Evolutionary conservation across 208 protist species (phyloP).

Genomic region (Angomonas deanei): DNA sequence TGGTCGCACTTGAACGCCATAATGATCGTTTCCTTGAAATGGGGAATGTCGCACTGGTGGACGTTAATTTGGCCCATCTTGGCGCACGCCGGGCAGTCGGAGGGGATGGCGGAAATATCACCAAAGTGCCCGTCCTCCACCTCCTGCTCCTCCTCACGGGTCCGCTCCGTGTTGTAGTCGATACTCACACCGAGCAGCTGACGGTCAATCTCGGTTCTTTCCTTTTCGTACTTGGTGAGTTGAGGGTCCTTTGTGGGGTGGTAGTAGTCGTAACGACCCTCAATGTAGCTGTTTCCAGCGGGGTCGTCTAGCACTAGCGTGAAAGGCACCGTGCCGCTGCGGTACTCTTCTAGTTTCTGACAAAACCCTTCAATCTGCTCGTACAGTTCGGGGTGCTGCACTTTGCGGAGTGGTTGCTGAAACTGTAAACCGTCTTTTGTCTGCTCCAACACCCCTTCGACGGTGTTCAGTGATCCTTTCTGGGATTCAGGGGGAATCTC

Average conservation of each 20-base stretch:
- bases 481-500: conserved; percentile 90
- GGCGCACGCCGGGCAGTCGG: conserved; percentile 75
- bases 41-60: conserved; percentile 87
- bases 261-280: conserved; percentile 86
- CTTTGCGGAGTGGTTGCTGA: conserved; percentile 67
- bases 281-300: conserved; percentile 91
- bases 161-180: conserved; percentile 88
- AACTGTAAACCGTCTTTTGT: conserved; percentile 68
- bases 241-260: conserved; percentile 84
- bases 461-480: conserved; percentile 89
- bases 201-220: conserved; percentile 81
- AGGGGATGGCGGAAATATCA: conserved; percentile 61
- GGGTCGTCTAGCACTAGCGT: conserved; percentile 93
- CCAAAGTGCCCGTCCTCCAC: conserved; percentile 76
- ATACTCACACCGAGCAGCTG: conserved; percentile 79
- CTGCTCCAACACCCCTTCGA: conserved; percentile 91
- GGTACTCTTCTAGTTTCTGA: conserved; percentile 52
- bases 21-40: conserved; percentile 94
- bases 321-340: conserved; percentile 71
- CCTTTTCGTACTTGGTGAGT: conserved; percentile 77
- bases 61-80: conserved; percentile 65
- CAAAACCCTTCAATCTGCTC: conserved; percentile 80
- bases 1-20: conserved; percentile 92
- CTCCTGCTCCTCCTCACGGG: conserved; percentile 53
- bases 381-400: conserved; percentile 73